Base-by-base conservation (phyloP, 1,139 yeast genomes). In the Kodamaea alishanica region DNA sequence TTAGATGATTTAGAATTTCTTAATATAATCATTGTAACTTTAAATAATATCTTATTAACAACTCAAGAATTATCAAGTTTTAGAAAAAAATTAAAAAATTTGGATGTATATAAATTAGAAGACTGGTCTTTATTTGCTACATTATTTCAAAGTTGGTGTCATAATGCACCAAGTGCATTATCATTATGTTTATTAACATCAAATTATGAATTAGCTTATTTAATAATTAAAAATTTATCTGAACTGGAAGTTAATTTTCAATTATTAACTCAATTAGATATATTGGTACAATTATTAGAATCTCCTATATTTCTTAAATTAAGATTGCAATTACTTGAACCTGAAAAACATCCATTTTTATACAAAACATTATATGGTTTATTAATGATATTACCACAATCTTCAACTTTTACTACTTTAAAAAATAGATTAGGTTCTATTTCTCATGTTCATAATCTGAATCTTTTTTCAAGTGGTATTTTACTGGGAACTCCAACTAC, bases 301-400 rank as follows among this genome's bases (percentile, higher is more conserved):
- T 84, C 95, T 7, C 97, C 97, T 1, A 90, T 90, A 1, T 92
- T 94, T 59, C 83, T 95, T 24, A 83, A 87, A 52, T 70, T 92
- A 46, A 74, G 99, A 45, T 67, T 94, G 45, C 97, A 92, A 60
- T 67, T 94, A 23, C 67, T 94, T 38, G 96, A 89, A 55, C 97
- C 96, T 0, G 88, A 83, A 38, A 79, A 77, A 50, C 77, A 86
- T 55, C 96, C 95, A 0, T 85, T 76, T 53, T 65, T 94, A 31
- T 87, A 84, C 72, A 88, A 89, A 56, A 85, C 96, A 35, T 72
- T 94, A 25, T 94, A 89, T 56, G 98, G 98, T 1, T 75, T 94
- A 34, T 69, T 94, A 43, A 94, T 94, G 99, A 73, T 94, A 5
- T 65, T 94, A 38, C 99, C 99, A 0, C 99, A 94, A 58, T 87